Conservation (phyloP, 2,329 filamentous ascomycete genomes). For the Teratosphaeria destructans region DNA sequence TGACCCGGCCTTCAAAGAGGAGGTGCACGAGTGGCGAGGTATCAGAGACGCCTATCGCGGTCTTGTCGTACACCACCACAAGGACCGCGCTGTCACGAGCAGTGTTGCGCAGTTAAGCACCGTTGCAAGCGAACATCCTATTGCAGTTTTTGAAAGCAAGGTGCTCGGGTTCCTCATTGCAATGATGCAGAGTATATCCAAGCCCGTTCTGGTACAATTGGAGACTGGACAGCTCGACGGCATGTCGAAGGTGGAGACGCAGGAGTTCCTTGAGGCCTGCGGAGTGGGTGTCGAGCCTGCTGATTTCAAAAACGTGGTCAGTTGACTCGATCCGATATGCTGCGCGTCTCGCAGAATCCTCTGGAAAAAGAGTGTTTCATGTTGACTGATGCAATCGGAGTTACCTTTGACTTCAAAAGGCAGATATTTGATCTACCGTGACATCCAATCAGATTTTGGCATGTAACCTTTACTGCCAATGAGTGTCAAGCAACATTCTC, state of each 20-base stretch:
- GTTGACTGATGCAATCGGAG: not conserved
- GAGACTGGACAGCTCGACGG: slow-evolving; percentile 37
- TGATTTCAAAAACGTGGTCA: not conserved
- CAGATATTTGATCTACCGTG: too few species aligned
- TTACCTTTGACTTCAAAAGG: too few species aligned
- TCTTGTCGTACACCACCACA: slow-evolving; percentile 12
- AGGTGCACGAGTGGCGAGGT: slow-evolving; percentile 26
- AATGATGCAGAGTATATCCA: slow-evolving; percentile 33
- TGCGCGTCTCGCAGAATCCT: not conserved
- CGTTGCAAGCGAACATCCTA: slow-evolving; percentile 21
- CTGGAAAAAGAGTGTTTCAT: not conserved
- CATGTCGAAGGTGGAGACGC: slow-evolving; percentile 29
- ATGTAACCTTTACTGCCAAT: too few species aligned
- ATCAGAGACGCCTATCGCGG: slow-evolving; percentile 26
- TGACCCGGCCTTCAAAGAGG: slow-evolving; percentile 24
- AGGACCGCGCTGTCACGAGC: slow-evolving; percentile 1
- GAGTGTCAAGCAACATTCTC: too few species aligned
- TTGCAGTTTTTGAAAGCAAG: slow-evolving; percentile 28
- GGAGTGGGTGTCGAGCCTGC: slow-evolving; percentile 6
- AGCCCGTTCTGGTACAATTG: slow-evolving; percentile 43
- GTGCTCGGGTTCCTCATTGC: slow-evolving; percentile 33
- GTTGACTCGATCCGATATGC: not conserved
- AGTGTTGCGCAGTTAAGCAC: slow-evolving; percentile 16
- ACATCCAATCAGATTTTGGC: too few species aligned
- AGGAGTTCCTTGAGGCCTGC: slow-evolving; percentile 23